Evolutionary conservation across 305 asterid genomes (phyloP).

Genomic region (Ajuga reptans): DNA sequence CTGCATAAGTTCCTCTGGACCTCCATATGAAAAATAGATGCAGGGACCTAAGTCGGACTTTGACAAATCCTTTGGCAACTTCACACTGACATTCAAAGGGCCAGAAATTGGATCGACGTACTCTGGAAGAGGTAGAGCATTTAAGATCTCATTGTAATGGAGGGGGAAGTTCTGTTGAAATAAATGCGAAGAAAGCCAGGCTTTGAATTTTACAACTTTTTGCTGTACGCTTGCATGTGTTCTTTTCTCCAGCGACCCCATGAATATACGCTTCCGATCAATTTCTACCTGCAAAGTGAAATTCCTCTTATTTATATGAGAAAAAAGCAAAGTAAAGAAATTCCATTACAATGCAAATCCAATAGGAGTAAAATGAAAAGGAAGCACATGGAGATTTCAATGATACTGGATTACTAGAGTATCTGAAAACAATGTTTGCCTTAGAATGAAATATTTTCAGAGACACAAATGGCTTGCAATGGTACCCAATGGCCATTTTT

Average conservation of each 20-base stretch:
- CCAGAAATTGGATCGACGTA: conserved; percentile 74
- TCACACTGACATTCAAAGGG: conserved; percentile 66
- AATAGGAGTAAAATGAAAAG: conserved; percentile 1
- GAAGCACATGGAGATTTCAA: not conserved
- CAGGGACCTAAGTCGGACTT: conserved; percentile 75
- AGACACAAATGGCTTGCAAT: not conserved
- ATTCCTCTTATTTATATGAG: conserved; percentile 16
- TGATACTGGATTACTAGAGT: conserved; percentile 3
- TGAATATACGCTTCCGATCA: conserved; percentile 54
- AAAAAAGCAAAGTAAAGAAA: not conserved
- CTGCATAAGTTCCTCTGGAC: conserved; percentile 59
- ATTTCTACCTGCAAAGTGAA: conserved; percentile 63
- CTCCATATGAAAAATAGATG: conserved; percentile 69
- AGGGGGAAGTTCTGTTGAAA: conserved; percentile 72
- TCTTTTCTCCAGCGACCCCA: conserved; percentile 72
- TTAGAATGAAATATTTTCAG: not conserved
- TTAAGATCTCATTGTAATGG: conserved; percentile 63
- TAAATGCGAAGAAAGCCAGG: conserved; percentile 71
- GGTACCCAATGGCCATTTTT: not conserved
- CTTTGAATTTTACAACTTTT: conserved; percentile 57
- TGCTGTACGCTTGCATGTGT: conserved; percentile 59
- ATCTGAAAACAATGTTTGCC: conserved; percentile 5
- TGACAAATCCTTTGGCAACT: conserved; percentile 54
- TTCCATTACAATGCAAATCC: conserved; percentile 1
- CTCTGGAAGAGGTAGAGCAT: conserved; percentile 73